A percentile compares a stretch with the other conserved stretches of the same genome.
Evolutionary conservation across 177 flowering plant genomes (phyloP).

Genomic region (Vitis hybrid): DNA sequence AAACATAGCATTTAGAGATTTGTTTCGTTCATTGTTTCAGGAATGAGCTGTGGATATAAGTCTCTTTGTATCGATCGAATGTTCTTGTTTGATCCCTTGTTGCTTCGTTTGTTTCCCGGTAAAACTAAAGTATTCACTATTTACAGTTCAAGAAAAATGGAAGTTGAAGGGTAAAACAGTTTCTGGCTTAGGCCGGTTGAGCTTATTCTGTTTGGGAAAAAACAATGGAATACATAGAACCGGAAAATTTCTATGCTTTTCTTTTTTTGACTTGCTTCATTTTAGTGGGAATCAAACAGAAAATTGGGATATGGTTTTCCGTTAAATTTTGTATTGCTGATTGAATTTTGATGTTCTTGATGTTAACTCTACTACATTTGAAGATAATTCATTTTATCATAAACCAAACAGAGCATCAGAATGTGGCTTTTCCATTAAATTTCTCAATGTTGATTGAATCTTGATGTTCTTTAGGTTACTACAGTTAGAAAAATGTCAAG

Average conservation of each 20-base stretch:
- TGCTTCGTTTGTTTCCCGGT: too few species aligned
- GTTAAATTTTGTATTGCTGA: not conserved
- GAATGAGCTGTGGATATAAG: too few species aligned
- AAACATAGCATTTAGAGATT: too few species aligned
- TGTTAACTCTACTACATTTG: not conserved
- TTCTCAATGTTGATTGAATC: not conserved
- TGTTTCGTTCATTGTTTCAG: too few species aligned
- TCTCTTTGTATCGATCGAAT: too few species aligned
- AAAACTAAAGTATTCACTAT: too few species aligned
- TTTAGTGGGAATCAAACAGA: not conserved
- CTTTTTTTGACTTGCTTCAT: not conserved
- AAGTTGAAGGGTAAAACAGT: too few species aligned
- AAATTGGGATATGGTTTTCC: not conserved
- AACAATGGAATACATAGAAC: not conserved
- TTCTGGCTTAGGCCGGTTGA: too few species aligned
- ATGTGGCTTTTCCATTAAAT: not conserved
- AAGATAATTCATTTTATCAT: not conserved
- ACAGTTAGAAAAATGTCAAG: constrained; percentile 42
- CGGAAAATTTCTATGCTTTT: not conserved
- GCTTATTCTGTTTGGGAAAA: too few species aligned
- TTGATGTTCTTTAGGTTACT: not conserved
- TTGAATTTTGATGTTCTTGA: not conserved
- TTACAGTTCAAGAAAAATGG: too few species aligned
- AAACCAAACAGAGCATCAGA: not conserved
- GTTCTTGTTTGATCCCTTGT: too few species aligned